Base-by-base conservation (phyloP, 75 land plant genomes). In the Pinus tabuliformis region DNA sequence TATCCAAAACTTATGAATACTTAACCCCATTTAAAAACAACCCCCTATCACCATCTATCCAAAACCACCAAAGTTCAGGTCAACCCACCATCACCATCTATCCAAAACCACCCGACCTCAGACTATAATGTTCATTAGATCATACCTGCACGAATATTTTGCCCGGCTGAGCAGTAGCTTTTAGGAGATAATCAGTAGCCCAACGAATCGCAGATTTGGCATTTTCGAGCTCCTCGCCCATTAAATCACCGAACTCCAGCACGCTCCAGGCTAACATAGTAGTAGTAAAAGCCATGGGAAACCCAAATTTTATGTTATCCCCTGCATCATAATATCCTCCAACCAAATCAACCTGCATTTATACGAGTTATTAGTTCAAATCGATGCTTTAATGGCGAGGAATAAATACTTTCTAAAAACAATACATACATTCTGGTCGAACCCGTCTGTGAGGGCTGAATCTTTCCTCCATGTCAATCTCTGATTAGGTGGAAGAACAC, bases 291-390 rank as follows among this genome's bases (percentile, higher is more conserved):
- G 93, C 93, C 93, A 93, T 87, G 11, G 93, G 95, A 4, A 92
- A 79, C 16, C 90, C 90, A 74, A 90, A 92, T 81, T 92, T 92
- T 36, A 92, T 87, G 71, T 92, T 92, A 65, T 92, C 95, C 2
- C 95, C 95, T 0, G 95, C 95, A 76, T 93, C 96, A 79, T 93
- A 93, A 73, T 93, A 93, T 14, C 96, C 96, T 16, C 96, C 96
- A 1, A 78, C 87, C 14, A 95, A 76, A 68, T 95, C 89, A 62
- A 95, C 92, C 98, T 95, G 91, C 70, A 86, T 61, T 45, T 8
- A 45, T 6, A 0, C 49, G 49, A 45, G 49, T 45, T 6, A 45
- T 45, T 45, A 6, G 49, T 45, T 6, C 49, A 8, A 0, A 45
- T 45, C 8, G 49, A 45, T 6, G 49, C 9, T 33, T 45, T 6